These are phyloP conservation scores for Hymenoscyphus scutula DNA, from an alignment of 2,329 filamentous ascomycete genomes.

Conservation along the genomic window DNA sequence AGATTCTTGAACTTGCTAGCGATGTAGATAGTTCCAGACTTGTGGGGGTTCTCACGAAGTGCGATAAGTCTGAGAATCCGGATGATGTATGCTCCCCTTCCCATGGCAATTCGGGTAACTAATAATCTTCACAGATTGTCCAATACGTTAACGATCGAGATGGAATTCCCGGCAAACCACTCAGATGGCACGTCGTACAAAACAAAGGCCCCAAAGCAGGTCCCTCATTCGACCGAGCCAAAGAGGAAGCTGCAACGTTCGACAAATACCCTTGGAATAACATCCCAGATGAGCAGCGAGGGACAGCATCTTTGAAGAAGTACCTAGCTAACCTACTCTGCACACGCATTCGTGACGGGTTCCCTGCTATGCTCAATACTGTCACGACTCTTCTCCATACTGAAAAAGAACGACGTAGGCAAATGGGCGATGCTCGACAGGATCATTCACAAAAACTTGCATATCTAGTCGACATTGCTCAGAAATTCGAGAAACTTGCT, in stretches of 20 bases:
- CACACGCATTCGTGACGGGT: conserved; percentile 25
- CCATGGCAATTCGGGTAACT: background rate
- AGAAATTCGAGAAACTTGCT: conserved; percentile 28
- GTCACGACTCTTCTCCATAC: conserved; percentile 28
- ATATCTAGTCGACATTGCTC: conserved; percentile 31
- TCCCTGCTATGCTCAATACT: conserved; percentile 29
- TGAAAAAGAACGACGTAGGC: conserved; percentile 9
- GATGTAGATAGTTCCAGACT: conserved; percentile 34
- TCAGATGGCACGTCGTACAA: conserved; percentile 40
- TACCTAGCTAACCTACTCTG: conserved; percentile 36
- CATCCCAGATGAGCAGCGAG: conserved; percentile 29
- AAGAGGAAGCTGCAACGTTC: conserved; percentile 36
- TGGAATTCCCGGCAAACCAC: conserved; percentile 25
- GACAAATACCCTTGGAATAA: conserved; percentile 32
- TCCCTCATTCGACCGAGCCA: conserved; percentile 30
- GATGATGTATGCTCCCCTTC: conserved; percentile 20
- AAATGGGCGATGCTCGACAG: conserved; percentile 33
- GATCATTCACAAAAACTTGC: conserved; percentile 27
- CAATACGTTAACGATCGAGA: conserved; percentile 16
- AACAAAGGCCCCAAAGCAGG: conserved; percentile 34
- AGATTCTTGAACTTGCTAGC: conserved; percentile 34
- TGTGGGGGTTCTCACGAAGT: conserved; percentile 42
- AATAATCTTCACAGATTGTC: conserved; percentile 14
- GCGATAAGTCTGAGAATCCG: conserved; percentile 33
- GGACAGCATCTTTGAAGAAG: conserved; percentile 34